These are phyloP conservation scores for Chlamydomonas applanata DNA, from an alignment of 139 green algal species.

Conservation along the genomic window DNA sequence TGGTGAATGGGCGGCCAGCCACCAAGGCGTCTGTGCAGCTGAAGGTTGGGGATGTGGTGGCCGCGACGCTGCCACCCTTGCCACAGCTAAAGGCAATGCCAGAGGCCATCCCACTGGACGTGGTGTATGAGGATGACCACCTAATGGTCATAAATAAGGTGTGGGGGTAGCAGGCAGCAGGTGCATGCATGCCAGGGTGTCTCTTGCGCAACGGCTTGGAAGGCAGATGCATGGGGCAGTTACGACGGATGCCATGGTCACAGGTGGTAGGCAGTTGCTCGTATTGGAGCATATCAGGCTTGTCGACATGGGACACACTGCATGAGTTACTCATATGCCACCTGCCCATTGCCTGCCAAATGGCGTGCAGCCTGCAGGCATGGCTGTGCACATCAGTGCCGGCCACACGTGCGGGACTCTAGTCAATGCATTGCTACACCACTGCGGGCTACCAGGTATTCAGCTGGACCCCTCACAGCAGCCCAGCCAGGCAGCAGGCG, in stretches of 20 bases:
- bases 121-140: conserved; percentile 91
- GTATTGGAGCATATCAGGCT: too few species aligned
- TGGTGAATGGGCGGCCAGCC: conserved; percentile 55
- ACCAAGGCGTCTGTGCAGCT: conserved; percentile 53
- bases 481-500: too few species aligned
- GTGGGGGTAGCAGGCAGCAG: too few species aligned
- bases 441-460: conserved; percentile 71
- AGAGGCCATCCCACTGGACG: conserved; percentile 81
- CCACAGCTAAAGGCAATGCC: conserved; percentile 50
- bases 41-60: conserved; percentile 64
- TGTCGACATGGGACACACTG: too few species aligned
- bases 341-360: too few species aligned
- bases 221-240: too few species aligned
- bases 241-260: too few species aligned
- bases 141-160: conserved; percentile 96
- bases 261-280: too few species aligned
- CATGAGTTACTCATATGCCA: too few species aligned
- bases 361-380: conserved; percentile 53
- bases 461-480: too few species aligned
- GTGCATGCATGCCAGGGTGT: too few species aligned
- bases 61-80: not conserved
- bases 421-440: conserved; percentile 95
- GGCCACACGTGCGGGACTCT: conserved; percentile 86
- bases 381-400: conserved; percentile 88
- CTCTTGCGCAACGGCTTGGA: too few species aligned